These are phyloP conservation scores for Inonotus obliquus DNA, from an alignment of 1,284 basidiomycete genomes.

Conservation along the genomic window DNA sequence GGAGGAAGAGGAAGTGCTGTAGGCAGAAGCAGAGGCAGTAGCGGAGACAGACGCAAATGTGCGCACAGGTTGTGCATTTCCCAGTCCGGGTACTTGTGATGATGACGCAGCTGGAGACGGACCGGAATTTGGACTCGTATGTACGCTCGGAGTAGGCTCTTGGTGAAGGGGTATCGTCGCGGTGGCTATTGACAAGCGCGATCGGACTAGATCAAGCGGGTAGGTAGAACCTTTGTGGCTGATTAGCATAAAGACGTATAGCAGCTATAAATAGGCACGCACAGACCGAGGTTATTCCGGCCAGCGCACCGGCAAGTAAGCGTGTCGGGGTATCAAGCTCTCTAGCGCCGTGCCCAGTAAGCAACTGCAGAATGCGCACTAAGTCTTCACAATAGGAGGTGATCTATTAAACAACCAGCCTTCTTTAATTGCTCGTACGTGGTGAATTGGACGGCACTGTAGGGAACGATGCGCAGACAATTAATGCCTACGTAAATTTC, in stretches of 20 bases:
- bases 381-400: not conserved
- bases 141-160: constrained; percentile 17
- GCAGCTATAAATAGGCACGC: constrained; percentile 8
- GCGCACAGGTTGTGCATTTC: constrained; percentile 29
- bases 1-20: constrained; percentile 35
- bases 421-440: constrained; percentile 88
- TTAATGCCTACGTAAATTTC: constrained; percentile 55
- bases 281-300: constrained; percentile 89
- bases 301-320: constrained; percentile 80
- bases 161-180: constrained; percentile 51
- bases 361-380: constrained; percentile 46
- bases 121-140: constrained; percentile 19
- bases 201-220: constrained; percentile 88
- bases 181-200: constrained; percentile 90
- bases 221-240: constrained; percentile 72
- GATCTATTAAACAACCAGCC: constrained; percentile 33
- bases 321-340: constrained; percentile 82
- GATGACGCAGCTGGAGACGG: constrained; percentile 22
- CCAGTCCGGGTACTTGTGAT: constrained; percentile 22
- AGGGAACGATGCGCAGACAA: constrained; percentile 58
- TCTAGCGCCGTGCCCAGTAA: constrained; percentile 61
- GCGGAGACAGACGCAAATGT: constrained; percentile 31
- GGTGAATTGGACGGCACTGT: constrained; percentile 88
- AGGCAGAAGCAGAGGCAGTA: constrained; percentile 37
- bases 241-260: not conserved